These are phyloP conservation scores for Pythium sp. DNA, from an alignment of 352 stramenopile species.

Conservation along the genomic window DNA sequence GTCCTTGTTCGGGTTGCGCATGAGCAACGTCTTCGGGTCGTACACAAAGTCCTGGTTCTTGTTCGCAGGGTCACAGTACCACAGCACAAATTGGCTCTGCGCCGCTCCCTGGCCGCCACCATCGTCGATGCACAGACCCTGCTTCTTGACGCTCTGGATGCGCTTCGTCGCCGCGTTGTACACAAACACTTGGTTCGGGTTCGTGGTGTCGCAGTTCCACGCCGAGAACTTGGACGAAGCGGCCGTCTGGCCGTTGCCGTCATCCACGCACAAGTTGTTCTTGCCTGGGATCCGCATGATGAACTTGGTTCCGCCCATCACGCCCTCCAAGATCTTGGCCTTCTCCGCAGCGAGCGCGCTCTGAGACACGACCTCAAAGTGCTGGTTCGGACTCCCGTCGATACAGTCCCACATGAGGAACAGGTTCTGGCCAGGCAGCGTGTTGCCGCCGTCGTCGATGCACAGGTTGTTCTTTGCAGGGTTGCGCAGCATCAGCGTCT, in stretches of 20 bases:
- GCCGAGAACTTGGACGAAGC: slow-evolving; percentile 18
- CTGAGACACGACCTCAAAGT: slow-evolving; percentile 23
- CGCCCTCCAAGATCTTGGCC: too few relatives aligned
- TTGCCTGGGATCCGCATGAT: slow-evolving; percentile 27
- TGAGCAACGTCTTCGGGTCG: slow-evolving; percentile 25
- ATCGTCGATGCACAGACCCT: not conserved
- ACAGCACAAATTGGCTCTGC: slow-evolving; percentile 6
- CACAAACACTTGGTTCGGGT: slow-evolving; percentile 26
- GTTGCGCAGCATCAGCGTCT: not conserved
- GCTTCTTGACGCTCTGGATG: not conserved
- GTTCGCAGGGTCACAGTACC: slow-evolving; percentile 9
- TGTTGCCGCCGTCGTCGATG: slow-evolving; percentile 2
- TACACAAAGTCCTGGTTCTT: slow-evolving; percentile 20
- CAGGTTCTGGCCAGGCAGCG: not conserved
- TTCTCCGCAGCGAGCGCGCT: slow-evolving; percentile 14
- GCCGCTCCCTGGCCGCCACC: not conserved
- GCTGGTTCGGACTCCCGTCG: slow-evolving; percentile 9
- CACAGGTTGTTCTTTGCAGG: not conserved
- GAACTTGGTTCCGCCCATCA: too few relatives aligned
- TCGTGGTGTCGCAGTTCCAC: slow-evolving; percentile 14
- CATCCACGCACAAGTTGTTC: slow-evolving; percentile 30
- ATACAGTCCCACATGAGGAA: slow-evolving; percentile 4
- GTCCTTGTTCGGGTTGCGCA: slow-evolving; percentile 25
- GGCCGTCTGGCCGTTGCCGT: slow-evolving; percentile 17
- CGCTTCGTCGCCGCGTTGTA: not conserved